Evolutionary conservation across 352 stramenopile genomes (phyloP).

Genomic region (Globisporangium paddicum): DNA sequence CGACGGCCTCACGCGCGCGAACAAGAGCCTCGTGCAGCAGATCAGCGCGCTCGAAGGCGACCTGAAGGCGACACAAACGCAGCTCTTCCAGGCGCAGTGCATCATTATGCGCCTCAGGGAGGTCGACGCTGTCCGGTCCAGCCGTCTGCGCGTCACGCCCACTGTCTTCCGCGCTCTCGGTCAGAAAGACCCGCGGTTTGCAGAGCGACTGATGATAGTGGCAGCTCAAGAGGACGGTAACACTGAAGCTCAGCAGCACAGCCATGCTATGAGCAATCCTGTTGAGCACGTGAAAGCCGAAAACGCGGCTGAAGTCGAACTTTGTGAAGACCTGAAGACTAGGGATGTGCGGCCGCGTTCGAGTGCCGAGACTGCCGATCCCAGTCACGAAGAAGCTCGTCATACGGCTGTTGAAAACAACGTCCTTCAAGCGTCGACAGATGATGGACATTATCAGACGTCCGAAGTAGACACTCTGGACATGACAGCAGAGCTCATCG

Average conservation of each 20-base stretch:
- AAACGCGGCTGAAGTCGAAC: background rate
- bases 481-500: background rate
- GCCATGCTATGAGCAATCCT: background rate
- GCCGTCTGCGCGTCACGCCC: background rate
- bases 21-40: conserved; percentile 12
- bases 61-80: background rate
- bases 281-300: background rate
- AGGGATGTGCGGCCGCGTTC: no score
- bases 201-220: background rate
- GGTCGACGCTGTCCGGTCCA: conserved; percentile 2
- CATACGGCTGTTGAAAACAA: background rate
- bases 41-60: conserved; percentile 10
- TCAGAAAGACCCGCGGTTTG: background rate
- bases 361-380: no score
- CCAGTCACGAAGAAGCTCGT: no score
- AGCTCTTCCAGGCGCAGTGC: conserved; percentile 11
- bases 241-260: background rate
- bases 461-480: background rate
- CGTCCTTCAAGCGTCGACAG: background rate
- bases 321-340: background rate
- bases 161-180: background rate
- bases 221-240: background rate
- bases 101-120: conserved; percentile 12
- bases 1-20: conserved; percentile 6
- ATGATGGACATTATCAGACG: background rate